phyloP scores from a whole-genome alignment of 176 grass and related monocot genomes.

The Dactylis glomerata region DNA sequence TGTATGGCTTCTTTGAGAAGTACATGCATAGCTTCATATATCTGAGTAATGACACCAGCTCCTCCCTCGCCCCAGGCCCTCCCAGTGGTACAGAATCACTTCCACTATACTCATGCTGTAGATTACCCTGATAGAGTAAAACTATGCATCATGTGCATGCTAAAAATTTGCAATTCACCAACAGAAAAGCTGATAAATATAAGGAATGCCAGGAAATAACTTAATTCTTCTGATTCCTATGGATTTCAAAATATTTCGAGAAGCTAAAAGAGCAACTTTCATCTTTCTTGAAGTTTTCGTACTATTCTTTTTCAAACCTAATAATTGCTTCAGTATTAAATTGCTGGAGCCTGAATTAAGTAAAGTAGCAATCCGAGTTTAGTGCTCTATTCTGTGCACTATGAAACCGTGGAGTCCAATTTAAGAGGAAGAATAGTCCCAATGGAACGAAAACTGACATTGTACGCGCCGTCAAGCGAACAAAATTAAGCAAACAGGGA shows the following conservation, averaged over 20 bases:
- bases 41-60: slow-evolving; percentile 58
- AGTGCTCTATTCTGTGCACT: not conserved
- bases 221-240: not conserved
- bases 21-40: slow-evolving; percentile 75
- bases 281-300: not conserved
- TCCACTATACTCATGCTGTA: slow-evolving; percentile 84
- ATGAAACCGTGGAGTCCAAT: not conserved
- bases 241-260: slow-evolving; percentile 15
- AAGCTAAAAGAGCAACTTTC: slow-evolving; percentile 17
- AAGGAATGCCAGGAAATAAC: not conserved
- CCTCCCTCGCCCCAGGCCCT: slow-evolving; percentile 43
- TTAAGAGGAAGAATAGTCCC: not conserved
- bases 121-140: slow-evolving; percentile 65
- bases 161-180: not conserved
- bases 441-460: not conserved
- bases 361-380: not conserved
- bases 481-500: not conserved
- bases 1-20: slow-evolving; percentile 91
- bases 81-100: slow-evolving; percentile 55
- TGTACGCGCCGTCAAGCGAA: not conserved
- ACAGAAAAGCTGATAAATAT: not conserved
- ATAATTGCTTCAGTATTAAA: slow-evolving; percentile 6
- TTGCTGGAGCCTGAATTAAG: not conserved
- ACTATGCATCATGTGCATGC: slow-evolving; percentile 1
- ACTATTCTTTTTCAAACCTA: slow-evolving; percentile 20